Evolutionary conservation across 441 rosid genomes (phyloP), one percentile per base, ranked within the genome.

Genomic region (Manihot esculenta): DNA sequence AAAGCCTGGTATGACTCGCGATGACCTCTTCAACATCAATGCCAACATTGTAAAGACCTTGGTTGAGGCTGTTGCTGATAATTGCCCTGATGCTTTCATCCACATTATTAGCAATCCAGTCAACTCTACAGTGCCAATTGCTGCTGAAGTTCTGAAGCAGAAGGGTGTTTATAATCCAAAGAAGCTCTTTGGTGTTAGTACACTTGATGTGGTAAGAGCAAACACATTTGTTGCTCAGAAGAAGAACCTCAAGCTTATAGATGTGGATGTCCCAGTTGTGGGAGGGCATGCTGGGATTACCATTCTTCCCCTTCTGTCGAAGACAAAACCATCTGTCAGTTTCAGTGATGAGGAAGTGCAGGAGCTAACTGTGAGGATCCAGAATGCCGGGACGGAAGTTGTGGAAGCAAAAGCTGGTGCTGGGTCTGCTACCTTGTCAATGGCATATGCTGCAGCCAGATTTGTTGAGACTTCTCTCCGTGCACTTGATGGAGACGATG

Each of bases 1-100:
- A 62, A 95, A 95, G 83, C 99, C 99, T 0, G 99, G 99, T 14
- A 95, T 95, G 99, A 95, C 97, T 62, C 98, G 98, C 21, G 99
- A 95, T 58, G 99, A 93, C 70, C 96, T 95, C 68, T 95, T 95
- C 82, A 89, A 93, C 83, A 93, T 95, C 83, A 95, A 95, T 64
- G 97, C 98, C 48, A 81, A 72, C 71, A 93, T 95, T 0, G 98
- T 93, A 10, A 95, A 87, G 79, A 76, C 66, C 38, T 84, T 91
- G 78, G 87, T 93, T 6, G 96, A 87, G 65, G 98, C 97, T 66
- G 95, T 93, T 44, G 98, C 98, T 61, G 97, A 93, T 66, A 91
- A 91, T 80, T 91, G 95, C 79, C 99, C 98, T 3, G 88, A 88
- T 30, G 97, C 99, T 15, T 89, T 95, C 80, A 85, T 95, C 73